phyloP scores from a whole-genome alignment of 352 stramenopile species.

The Phytopythium sindhum region DNA sequence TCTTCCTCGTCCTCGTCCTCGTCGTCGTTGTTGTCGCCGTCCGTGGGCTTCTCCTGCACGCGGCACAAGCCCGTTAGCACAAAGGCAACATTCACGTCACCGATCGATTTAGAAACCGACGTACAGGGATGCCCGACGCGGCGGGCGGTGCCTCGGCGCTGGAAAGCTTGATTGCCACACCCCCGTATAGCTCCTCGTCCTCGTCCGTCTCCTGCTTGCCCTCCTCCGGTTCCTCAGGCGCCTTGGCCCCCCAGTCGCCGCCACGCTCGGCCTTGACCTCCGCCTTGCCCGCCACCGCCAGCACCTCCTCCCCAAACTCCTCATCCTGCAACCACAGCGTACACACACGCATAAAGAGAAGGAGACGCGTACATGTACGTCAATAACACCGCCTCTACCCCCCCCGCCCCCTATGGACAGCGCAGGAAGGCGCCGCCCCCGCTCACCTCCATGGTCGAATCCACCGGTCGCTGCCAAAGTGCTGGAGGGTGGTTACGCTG shows the following conservation, averaged over 20 bases:
- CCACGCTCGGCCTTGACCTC: conserved; percentile 23
- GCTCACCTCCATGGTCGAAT: conserved; percentile 22
- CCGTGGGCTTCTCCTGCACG: not conserved
- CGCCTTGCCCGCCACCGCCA: conserved; percentile 34
- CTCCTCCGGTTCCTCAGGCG: conserved; percentile 10
- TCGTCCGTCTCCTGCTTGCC: conserved; percentile 55
- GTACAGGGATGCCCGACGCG: not conserved
- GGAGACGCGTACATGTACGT: not conserved
- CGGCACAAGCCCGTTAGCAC: too few relatives aligned
- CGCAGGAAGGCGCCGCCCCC: too few relatives aligned
- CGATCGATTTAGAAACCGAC: too few relatives aligned
- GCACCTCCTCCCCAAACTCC: conserved; percentile 77
- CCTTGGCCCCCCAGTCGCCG: conserved; percentile 12
- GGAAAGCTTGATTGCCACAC: conserved; percentile 62
- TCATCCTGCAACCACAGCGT: conserved; percentile 51
- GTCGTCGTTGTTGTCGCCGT: conserved; percentile 20
- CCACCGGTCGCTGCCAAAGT: not conserved
- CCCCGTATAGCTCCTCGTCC: conserved; percentile 75
- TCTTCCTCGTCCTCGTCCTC: conserved; percentile 81
- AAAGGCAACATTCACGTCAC: too few relatives aligned
- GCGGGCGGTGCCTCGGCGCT: not conserved
- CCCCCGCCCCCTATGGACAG: too few relatives aligned
- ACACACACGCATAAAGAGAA: not conserved
- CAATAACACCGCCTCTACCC: not conserved
- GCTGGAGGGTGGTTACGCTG: not conserved